A percentile compares a stretch with the other conserved stretches of the same genome.
Evolutionary conservation across 2,329 filamentous ascomycete genomes (phyloP).

Genomic region (Pseudogymnoascus sp.): DNA sequence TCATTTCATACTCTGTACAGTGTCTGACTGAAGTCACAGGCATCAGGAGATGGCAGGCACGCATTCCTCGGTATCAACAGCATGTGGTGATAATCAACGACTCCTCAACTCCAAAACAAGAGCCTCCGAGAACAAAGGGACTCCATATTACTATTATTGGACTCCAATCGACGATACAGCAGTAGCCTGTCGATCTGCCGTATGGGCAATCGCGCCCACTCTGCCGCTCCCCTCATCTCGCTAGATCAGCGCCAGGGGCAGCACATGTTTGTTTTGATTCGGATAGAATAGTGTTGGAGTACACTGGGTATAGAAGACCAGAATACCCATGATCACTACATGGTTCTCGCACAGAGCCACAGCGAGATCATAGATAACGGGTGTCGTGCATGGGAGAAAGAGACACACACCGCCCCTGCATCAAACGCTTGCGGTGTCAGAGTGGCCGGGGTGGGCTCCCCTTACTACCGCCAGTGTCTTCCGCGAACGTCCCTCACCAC

Average conservation of each 20-base stretch:
- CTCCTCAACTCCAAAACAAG: not conserved
- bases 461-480: not conserved
- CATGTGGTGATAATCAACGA: not conserved
- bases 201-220: not conserved
- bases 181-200: constrained; percentile 2
- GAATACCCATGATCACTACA: not conserved
- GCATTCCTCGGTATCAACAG: not conserved
- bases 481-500: not conserved
- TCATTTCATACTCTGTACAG: not conserved
- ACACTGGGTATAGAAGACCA: not conserved
- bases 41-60: not conserved
- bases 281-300: not conserved
- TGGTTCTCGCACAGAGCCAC: constrained; percentile 3
- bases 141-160: not conserved
- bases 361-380: not conserved
- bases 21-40: not conserved
- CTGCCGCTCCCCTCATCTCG: not conserved
- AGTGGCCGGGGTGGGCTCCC: not conserved
- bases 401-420: not conserved
- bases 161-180: not conserved
- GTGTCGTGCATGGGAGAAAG: not conserved
- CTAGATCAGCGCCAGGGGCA: not conserved
- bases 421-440: constrained; percentile 2
- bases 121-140: not conserved
- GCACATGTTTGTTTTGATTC: constrained; percentile 2